Conservation (phyloP, 495 filamentous ascomycete genomes). For the Achaetomiella virescens region DNA sequence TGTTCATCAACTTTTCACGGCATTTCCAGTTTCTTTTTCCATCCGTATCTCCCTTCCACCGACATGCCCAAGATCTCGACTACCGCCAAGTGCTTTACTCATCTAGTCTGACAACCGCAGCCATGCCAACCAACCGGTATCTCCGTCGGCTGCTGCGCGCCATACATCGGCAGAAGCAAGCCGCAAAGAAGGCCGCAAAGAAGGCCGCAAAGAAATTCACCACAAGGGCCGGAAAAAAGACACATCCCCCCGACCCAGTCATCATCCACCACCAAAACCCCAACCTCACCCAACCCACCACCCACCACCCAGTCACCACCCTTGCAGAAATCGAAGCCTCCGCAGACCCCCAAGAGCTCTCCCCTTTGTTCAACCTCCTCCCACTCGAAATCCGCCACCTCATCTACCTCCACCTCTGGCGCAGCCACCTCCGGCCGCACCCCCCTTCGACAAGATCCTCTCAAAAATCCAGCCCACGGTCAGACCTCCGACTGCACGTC, state of each 20-base stretch:
- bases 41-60: too few species aligned
- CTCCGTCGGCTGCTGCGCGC: not conserved
- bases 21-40: too few species aligned
- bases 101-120: not conserved
- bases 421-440: conserved; percentile 11
- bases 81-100: not conserved
- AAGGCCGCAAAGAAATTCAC: not conserved
- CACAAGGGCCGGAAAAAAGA: not conserved
- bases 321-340: conserved; percentile 5
- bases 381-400: conserved; percentile 23
- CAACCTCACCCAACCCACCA: not conserved
- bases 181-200: not conserved
- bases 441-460: not conserved
- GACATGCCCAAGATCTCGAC: too few species aligned
- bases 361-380: conserved; percentile 16
- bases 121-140: conserved; percentile 6
- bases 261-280: conserved; percentile 6
- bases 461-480: too few species aligned
- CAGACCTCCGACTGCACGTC: conserved; percentile 22
- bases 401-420: conserved; percentile 21
- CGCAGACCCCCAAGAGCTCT: conserved; percentile 10
- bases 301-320: conserved; percentile 2
- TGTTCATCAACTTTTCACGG: too few species aligned
- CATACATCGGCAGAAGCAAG: not conserved
- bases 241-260: not conserved